phyloP scores from a whole-genome alignment of 768 basidiomycete genomes.

The Kwoniella sp. region DNA sequence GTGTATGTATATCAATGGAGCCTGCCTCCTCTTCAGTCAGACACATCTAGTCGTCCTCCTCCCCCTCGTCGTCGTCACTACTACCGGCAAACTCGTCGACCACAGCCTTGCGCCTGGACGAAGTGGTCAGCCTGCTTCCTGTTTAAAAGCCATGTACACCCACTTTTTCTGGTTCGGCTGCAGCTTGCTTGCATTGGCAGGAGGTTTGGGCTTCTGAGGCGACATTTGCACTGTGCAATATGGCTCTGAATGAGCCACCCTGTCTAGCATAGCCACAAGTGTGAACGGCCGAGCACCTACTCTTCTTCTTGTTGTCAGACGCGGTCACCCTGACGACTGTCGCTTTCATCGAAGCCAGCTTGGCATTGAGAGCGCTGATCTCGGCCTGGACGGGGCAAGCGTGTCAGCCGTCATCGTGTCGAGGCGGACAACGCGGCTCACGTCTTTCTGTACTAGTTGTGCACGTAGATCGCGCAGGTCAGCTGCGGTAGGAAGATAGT shows the following conservation, averaged over 20 bases:
- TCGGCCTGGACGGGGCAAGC: slow-evolving; percentile 11
- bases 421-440: slow-evolving; percentile 1
- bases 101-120: slow-evolving; percentile 30
- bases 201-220: slow-evolving; percentile 9
- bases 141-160: neutral
- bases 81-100: slow-evolving; percentile 42
- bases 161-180: slow-evolving; percentile 25
- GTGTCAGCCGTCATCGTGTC: neutral
- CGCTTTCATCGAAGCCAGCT: slow-evolving; percentile 25
- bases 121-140: neutral
- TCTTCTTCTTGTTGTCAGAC: slow-evolving; percentile 28
- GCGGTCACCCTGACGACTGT: slow-evolving; percentile 23
- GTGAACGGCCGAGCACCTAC: too few species aligned
- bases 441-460: slow-evolving; percentile 32
- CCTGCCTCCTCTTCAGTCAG: neutral
- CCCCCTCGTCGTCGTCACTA: slow-evolving; percentile 21
- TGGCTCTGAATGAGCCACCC: too few species aligned
- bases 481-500: slow-evolving; percentile 3
- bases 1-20: neutral
- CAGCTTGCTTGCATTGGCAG: slow-evolving; percentile 12
- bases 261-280: too few species aligned
- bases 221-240: slow-evolving; percentile 1
- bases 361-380: slow-evolving; percentile 19
- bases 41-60: neutral
- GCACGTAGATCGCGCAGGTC: slow-evolving; percentile 23